Evolutionary conservation across 2,329 filamentous ascomycete species (phyloP), one percentile per base, ranked within the genome.

Genomic region (Ophiostoma ips): DNA sequence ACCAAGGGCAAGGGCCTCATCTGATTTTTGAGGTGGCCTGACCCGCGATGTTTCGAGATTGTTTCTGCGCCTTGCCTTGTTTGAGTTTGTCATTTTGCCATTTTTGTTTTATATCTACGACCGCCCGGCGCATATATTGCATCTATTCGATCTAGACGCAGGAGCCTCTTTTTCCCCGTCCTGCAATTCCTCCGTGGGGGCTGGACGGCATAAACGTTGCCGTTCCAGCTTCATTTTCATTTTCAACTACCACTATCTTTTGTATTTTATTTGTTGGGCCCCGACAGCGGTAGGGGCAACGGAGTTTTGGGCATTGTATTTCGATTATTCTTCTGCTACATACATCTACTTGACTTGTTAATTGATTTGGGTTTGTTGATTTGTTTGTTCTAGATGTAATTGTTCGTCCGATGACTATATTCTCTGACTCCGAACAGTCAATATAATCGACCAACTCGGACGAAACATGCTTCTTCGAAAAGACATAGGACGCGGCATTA

Each of bases 1-100:
- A 19, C 30, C 43, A 53, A 53, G 47, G 55, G 52, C 51, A 56
- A 57, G 49, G 21, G 40, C 15, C 24, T 43, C 48, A 18, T 49
- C 48, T 53, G 24, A 28, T n/a, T n/a, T n/a, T n/a, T n/a, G n/a
- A n/a, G n/a, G n/a, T n/a, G n/a, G 24, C 24, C 8, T 28, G 24
- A 28, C 24, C 36, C 6, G 12, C 5, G 13, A 5, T 30, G 15
- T 30, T 18, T 18, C 2, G 5, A 11, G 15, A 37, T 19, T 18
- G 31, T 38, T 16, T n/a, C 30, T 8, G n/a, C 15, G 13, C 16
- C 15, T 43, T 19, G n/a, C 21, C 3, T 34, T 34, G 18, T 19
- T 19, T 18, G 19, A 45, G 5, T 21, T 46, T 18, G 5, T 34
- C n/a, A 4, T n/a, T 10, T 35, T 46, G 44, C 30, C 28, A 34